Conservation (phyloP, 1,139 yeast species). For the Yamadazyma aaseri region DNA sequence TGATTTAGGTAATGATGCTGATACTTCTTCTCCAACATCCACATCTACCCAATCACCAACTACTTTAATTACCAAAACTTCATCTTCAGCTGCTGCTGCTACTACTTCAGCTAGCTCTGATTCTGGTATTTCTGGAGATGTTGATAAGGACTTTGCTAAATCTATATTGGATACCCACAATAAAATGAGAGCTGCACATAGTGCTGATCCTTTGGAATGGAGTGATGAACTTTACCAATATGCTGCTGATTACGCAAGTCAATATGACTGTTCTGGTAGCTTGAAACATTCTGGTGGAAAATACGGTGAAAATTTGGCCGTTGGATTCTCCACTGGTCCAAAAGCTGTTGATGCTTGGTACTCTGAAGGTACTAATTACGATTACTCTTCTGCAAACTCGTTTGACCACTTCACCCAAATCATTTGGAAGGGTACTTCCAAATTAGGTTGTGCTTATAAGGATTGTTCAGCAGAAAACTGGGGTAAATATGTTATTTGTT, state of each 20-base stretch:
- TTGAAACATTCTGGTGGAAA: slow-evolving; percentile 74
- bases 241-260: slow-evolving; percentile 67
- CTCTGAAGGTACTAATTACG: slow-evolving; percentile 60
- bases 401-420: slow-evolving; percentile 82
- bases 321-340: slow-evolving; percentile 54
- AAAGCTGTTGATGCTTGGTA: slow-evolving; percentile 84
- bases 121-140: slow-evolving; percentile 18
- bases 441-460: slow-evolving; percentile 72
- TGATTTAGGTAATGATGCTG: no score
- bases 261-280: slow-evolving; percentile 65
- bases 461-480: slow-evolving; percentile 47
- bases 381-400: slow-evolving; percentile 37
- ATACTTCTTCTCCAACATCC: slow-evolving; percentile 5
- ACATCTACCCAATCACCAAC: slow-evolving; percentile 8
- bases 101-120: slow-evolving; percentile 8
- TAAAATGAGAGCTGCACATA: slow-evolving; percentile 63
- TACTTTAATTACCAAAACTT: slow-evolving; percentile 14
- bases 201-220: slow-evolving; percentile 64
- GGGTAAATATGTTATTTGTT: slow-evolving; percentile 53
- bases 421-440: slow-evolving; percentile 69
- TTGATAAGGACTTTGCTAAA: slow-evolving; percentile 33
- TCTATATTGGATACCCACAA: slow-evolving; percentile 62
- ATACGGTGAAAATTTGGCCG: slow-evolving; percentile 87
- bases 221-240: slow-evolving; percentile 54
- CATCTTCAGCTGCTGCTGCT: slow-evolving; percentile 9